phyloP scores from a whole-genome alignment of 495 filamentous ascomycete genomes.

The Corynascus novoguineensis region DNA sequence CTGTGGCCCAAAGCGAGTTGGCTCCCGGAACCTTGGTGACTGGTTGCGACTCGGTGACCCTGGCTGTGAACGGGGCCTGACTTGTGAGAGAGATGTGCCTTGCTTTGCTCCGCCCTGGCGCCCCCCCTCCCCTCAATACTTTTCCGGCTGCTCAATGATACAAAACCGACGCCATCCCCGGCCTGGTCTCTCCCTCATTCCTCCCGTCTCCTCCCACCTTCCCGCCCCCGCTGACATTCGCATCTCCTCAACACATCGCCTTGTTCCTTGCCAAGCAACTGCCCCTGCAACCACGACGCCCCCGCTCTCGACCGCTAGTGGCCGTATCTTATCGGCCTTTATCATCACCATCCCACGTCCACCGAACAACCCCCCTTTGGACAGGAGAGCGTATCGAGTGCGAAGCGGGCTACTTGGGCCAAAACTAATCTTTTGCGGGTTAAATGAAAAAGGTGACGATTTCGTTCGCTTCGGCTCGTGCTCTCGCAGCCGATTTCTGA shows the following conservation, averaged over 20 bases:
- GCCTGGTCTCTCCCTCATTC: constrained; percentile 8
- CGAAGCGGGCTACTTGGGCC: not conserved
- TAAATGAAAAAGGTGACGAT: not conserved
- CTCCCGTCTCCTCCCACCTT: not conserved
- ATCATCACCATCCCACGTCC: not conserved
- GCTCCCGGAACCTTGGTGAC: constrained; percentile 20
- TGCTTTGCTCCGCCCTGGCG: constrained; percentile 23
- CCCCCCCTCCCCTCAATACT: constrained; percentile 4
- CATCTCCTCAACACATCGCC: constrained; percentile 5
- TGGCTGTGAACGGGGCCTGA: constrained; percentile 14
- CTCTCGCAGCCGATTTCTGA: not conserved
- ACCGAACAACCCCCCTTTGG: not conserved
- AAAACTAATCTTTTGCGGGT: not conserved
- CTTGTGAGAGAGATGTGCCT: constrained; percentile 15
- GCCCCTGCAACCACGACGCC: constrained; percentile 2
- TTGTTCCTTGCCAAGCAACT: not conserved
- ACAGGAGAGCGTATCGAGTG: not conserved
- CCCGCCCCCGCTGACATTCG: not conserved
- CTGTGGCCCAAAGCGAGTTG: constrained; percentile 27
- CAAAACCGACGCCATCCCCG: constrained; percentile 30
- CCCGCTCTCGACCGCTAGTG: constrained; percentile 6
- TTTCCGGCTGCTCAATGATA: constrained; percentile 19
- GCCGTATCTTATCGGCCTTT: constrained; percentile 12
- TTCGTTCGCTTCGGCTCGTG: not conserved
- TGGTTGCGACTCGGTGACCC: constrained; percentile 25